Evolutionary conservation across 2,329 filamentous ascomycete species (phyloP).

Genomic region (Eutypella sp.): DNA sequence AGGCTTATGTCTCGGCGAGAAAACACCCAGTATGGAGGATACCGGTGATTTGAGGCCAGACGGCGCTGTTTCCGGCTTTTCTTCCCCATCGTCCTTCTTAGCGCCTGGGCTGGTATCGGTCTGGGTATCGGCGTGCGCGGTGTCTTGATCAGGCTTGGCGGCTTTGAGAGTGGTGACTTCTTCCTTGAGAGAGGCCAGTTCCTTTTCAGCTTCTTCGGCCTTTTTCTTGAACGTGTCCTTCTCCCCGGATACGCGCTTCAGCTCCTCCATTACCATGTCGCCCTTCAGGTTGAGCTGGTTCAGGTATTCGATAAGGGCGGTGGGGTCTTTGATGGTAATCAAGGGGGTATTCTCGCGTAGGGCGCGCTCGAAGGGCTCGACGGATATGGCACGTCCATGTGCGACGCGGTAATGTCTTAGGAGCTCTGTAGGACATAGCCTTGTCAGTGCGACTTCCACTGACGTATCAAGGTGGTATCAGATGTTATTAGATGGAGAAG

Average conservation of each 20-base stretch:
- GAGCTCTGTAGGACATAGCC: slow-evolving; percentile 54
- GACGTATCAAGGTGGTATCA: not conserved
- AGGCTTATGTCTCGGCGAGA: slow-evolving; percentile 43
- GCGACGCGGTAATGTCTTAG: slow-evolving; percentile 88
- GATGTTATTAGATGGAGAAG: too few relatives aligned
- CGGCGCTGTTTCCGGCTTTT: slow-evolving; percentile 13
- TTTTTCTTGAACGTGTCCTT: slow-evolving; percentile 76
- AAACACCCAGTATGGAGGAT: slow-evolving; percentile 43
- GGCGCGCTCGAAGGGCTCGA: slow-evolving; percentile 89
- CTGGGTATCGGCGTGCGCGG: slow-evolving; percentile 6
- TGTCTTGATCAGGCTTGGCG: slow-evolving; percentile 20
- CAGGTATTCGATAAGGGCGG: slow-evolving; percentile 82
- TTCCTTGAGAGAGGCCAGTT: slow-evolving; percentile 55
- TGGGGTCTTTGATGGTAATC: slow-evolving; percentile 80
- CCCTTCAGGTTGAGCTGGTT: slow-evolving; percentile 79
- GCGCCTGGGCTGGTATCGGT: slow-evolving; percentile 17
- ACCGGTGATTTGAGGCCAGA: slow-evolving; percentile 41
- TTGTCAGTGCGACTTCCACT: slow-evolving; percentile 5
- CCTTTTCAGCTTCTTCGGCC: slow-evolving; percentile 62
- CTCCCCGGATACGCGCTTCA: slow-evolving; percentile 80
- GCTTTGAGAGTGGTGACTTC: slow-evolving; percentile 52
- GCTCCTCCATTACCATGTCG: slow-evolving; percentile 90
- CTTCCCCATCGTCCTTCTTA: slow-evolving; percentile 25
- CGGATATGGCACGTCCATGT: slow-evolving; percentile 77
- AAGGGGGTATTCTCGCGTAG: slow-evolving; percentile 90